Evolutionary conservation across 1,284 basidiomycete genomes (phyloP).

Genomic region (Puccinia horiana): DNA sequence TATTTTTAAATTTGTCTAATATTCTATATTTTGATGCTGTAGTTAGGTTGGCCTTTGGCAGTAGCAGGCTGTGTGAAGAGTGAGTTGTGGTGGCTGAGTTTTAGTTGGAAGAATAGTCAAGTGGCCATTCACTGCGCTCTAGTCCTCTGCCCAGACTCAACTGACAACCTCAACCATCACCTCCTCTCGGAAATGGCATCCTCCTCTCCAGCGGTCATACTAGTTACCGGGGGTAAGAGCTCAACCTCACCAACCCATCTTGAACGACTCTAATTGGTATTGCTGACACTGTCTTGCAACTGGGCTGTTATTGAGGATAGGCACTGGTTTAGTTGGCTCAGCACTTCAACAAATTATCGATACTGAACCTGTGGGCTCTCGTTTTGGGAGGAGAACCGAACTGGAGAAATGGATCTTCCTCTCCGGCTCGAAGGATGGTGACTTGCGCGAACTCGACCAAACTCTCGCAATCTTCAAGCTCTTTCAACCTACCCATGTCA

Average conservation of each 20-base stretch:
- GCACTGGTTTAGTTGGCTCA: constrained; percentile 79
- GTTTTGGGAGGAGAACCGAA: constrained; percentile 68
- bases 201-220: constrained; percentile 5
- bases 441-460: constrained; percentile 63
- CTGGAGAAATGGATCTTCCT: constrained; percentile 83
- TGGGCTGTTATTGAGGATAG: background rate
- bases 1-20: no score
- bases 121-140: no score
- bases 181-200: background rate
- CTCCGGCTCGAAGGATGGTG: constrained; percentile 69
- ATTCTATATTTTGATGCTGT: no score
- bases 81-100: no score
- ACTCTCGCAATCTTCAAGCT: constrained; percentile 69
- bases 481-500: constrained; percentile 85
- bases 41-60: no score
- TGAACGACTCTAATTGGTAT: background rate
- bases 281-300: no score
- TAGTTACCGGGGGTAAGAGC: constrained; percentile 38
- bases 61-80: no score
- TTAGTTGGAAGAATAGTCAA: no score
- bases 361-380: constrained; percentile 71
- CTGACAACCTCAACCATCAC: no score
- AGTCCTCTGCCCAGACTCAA: no score
- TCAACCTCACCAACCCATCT: background rate
- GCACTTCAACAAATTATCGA: constrained; percentile 77